Percentiles rank a stretch among this genome's conserved stretches.
phyloP scores from a whole-genome alignment of 2,329 filamentous ascomycete genomes.

The Dothidotthia symphoricarpi region DNA sequence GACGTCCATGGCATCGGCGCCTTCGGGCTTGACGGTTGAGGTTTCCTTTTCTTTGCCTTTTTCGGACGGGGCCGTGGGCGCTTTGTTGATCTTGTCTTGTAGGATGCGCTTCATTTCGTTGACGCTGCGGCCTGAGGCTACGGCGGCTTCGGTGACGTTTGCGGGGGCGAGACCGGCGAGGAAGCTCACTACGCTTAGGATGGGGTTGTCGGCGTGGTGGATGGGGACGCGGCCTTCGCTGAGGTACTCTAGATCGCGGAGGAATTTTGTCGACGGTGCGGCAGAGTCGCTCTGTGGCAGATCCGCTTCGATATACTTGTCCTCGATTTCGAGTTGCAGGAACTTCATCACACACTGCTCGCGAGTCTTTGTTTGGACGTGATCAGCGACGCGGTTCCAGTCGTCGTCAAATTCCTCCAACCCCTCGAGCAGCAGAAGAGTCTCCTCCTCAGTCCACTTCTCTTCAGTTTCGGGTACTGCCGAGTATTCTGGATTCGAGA shows the following conservation, averaged over 20 bases:
- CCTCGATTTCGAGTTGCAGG: constrained; percentile 92
- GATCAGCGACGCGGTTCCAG: constrained; percentile 88
- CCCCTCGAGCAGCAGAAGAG: constrained; percentile 83
- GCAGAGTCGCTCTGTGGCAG: constrained; percentile 48
- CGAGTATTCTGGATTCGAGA: constrained; percentile 83
- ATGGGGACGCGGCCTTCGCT: constrained; percentile 79
- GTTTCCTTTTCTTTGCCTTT: constrained; percentile 63
- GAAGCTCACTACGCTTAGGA: constrained; percentile 95
- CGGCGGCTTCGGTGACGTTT: constrained; percentile 73
- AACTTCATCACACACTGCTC: constrained; percentile 98
- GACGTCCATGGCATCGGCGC: constrained; percentile 59
- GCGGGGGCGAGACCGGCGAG: constrained; percentile 88
- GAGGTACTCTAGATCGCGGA: constrained; percentile 61
- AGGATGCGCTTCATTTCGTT: constrained; percentile 81
- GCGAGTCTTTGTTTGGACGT: constrained; percentile 84
- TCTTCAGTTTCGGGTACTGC: constrained; percentile 77
- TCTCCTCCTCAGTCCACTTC: constrained; percentile 87
- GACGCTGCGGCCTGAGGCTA: constrained; percentile 80
- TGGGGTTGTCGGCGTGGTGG: constrained; percentile 89
- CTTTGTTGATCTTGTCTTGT: constrained; percentile 71
- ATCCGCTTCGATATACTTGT: constrained; percentile 89
- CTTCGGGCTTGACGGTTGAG: constrained; percentile 52
- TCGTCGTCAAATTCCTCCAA: constrained; percentile 93
- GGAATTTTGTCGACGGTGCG: constrained; percentile 48
- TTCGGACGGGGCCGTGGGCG: constrained; percentile 43